Conservation (phyloP, 441 rosid genomes). For the Brassica hybrid region DNA sequence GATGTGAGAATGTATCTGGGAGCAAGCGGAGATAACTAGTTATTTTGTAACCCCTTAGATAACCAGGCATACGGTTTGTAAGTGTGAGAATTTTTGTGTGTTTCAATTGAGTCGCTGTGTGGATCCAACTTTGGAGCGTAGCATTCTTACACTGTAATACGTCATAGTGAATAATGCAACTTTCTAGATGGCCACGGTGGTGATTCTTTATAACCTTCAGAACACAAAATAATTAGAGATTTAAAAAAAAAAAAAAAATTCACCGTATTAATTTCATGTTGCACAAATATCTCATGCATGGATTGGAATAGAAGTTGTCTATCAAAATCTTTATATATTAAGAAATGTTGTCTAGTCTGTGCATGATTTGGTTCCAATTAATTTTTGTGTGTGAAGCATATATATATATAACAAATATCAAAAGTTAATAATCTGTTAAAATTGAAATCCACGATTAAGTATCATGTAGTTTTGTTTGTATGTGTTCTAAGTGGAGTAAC, state of each 20-base stretch:
- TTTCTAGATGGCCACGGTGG: neutral
- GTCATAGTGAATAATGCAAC: neutral
- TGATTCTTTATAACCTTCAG: neutral
- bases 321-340: neutral
- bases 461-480: neutral
- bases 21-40: neutral
- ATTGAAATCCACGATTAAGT: neutral
- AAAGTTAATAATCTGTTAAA: neutral
- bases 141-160: neutral
- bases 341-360: neutral
- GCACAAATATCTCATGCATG: neutral
- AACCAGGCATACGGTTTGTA: neutral
- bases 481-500: slow-evolving; percentile 1
- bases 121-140: neutral
- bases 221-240: neutral
- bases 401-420: too few species aligned
- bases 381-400: neutral
- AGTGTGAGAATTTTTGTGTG: neutral
- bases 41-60: neutral
- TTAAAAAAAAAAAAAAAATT: neutral
- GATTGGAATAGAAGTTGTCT: neutral
- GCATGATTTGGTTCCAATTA: neutral
- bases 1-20: neutral
- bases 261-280: neutral
- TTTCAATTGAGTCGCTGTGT: neutral